phyloP scores from a whole-genome alignment of 2,329 filamentous ascomycete species.

The Fusarium sp. region DNA sequence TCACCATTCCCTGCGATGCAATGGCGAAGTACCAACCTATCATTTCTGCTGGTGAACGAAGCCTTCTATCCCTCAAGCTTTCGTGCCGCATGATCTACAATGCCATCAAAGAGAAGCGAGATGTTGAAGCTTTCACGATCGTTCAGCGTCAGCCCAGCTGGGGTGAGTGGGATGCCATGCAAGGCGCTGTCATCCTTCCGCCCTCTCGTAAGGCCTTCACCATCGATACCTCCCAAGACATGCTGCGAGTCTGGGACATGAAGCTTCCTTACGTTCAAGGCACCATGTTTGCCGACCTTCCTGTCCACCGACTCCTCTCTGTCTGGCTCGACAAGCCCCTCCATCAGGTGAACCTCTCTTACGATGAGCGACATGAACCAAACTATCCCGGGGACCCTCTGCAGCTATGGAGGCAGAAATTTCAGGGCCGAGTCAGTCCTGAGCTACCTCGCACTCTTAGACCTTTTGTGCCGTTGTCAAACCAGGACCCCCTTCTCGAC shows the following conservation, averaged over 20 bases:
- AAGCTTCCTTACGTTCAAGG: not conserved
- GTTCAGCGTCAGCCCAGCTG: not conserved
- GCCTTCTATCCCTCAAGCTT: not conserved
- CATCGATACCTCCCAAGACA: not conserved
- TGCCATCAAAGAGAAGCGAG: not conserved
- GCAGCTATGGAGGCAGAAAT: not conserved
- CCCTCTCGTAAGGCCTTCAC: not conserved
- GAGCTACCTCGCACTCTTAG: not conserved
- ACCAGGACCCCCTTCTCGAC: not conserved
- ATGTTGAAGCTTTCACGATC: not conserved
- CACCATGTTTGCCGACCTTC: not conserved
- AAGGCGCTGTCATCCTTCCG: not conserved
- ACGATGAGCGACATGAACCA: too few relatives aligned
- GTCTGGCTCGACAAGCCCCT: not conserved
- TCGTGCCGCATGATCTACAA: not conserved
- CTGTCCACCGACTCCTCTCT: not conserved
- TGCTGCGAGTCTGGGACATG: not conserved
- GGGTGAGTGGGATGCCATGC: not conserved
- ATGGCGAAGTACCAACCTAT: not conserved
- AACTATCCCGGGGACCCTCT: not conserved
- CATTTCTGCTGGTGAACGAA: not conserved
- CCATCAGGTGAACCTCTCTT: not conserved
- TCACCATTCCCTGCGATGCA: not conserved
- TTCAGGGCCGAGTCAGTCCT: not conserved
- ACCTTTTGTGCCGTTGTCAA: not conserved